These are phyloP conservation scores for Yamadazyma atmosphaerica DNA, from an alignment of 1,139 yeast species.

Conservation along the genomic window DNA sequence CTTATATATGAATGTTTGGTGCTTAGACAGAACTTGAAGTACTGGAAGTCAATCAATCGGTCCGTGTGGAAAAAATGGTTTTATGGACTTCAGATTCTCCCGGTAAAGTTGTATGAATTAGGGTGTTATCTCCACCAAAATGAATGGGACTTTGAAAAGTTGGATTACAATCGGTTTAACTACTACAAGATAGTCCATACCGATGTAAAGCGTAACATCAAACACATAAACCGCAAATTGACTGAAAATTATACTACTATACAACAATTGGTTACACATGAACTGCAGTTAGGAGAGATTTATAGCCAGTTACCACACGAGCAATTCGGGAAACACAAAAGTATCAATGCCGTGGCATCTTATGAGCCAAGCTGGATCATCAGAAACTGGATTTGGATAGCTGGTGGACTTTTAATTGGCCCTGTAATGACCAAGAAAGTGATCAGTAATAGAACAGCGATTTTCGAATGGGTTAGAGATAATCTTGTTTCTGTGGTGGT, in stretches of 20 bases:
- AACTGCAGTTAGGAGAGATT: slow-evolving; percentile 12
- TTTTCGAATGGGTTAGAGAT: slow-evolving; percentile 54
- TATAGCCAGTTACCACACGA: neutral
- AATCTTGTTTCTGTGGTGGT: slow-evolving; percentile 62
- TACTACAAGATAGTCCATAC: slow-evolving; percentile 21
- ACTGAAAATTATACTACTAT: slow-evolving; percentile 20
- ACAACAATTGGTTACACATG: slow-evolving; percentile 6
- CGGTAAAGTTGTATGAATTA: slow-evolving; percentile 22
- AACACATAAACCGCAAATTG: slow-evolving; percentile 21
- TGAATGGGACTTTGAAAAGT: slow-evolving; percentile 4
- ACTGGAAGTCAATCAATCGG: slow-evolving; percentile 34
- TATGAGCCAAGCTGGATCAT: slow-evolving; percentile 48
- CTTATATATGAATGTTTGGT: slow-evolving; percentile 37
- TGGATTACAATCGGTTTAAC: slow-evolving; percentile 13
- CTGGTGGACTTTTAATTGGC: slow-evolving; percentile 44
- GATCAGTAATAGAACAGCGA: slow-evolving; percentile 51
- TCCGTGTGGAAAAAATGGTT: slow-evolving; percentile 28
- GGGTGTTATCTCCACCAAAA: slow-evolving; percentile 7
- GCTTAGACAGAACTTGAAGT: slow-evolving; percentile 34
- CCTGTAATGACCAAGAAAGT: slow-evolving; percentile 47
- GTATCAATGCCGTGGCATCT: slow-evolving; percentile 18
- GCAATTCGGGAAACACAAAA: neutral
- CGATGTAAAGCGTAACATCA: slow-evolving; percentile 24
- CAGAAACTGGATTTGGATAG: slow-evolving; percentile 68
- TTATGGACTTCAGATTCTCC: slow-evolving; percentile 38